These are phyloP conservation scores for Berkeleyomyces basicola DNA, from an alignment of 2,329 filamentous ascomycete genomes.

Conservation along the genomic window DNA sequence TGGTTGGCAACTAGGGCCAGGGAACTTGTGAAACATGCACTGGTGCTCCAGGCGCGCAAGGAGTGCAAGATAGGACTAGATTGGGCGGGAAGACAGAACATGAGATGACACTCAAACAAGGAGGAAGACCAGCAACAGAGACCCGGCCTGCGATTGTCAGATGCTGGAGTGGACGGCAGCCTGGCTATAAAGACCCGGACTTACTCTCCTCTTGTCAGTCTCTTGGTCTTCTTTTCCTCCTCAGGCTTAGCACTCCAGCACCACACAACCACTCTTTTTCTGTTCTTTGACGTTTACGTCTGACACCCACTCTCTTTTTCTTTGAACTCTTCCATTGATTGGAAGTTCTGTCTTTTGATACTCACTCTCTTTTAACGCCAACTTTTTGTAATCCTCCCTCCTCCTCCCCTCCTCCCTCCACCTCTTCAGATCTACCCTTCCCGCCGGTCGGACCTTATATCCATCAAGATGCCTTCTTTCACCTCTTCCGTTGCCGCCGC, in stretches of 20 bases:
- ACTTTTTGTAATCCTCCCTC: not conserved
- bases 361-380: not conserved
- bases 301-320: not conserved
- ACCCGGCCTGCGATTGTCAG: no score
- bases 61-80: no score
- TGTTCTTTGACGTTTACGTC: not conserved
- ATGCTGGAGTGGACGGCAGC: not conserved
- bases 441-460: constrained; percentile 11
- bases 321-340: constrained; percentile 6
- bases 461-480: constrained; percentile 16
- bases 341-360: constrained; percentile 6
- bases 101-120: not conserved
- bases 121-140: not conserved
- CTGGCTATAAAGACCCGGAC: not conserved
- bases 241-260: constrained; percentile 9
- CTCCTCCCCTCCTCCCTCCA: not conserved
- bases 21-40: not conserved
- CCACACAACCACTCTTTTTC: not conserved
- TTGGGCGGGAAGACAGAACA: not conserved
- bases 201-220: not conserved
- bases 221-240: not conserved
- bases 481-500: constrained; percentile 12
- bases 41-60: not conserved
- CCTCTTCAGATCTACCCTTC: constrained; percentile 12
- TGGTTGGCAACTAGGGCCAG: not conserved